Base-by-base conservation (phyloP, 352 stramenopile species). In the Elongisporangium undulatum region DNA sequence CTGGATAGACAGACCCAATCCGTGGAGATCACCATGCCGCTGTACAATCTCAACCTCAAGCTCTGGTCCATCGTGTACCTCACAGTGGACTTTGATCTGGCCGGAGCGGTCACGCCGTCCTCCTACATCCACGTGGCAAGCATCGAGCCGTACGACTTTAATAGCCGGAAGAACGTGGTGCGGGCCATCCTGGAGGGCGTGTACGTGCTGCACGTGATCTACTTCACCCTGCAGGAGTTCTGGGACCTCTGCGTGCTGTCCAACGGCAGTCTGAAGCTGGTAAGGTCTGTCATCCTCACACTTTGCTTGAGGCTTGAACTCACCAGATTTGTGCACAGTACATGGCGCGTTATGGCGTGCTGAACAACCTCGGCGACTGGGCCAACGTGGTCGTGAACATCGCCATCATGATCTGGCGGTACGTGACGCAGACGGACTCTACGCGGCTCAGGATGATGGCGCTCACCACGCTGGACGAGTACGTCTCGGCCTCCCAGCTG, bases 351-450 rank as follows among this genome's bases (percentile, higher is more conserved):
- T 90, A 90, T 52, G 81, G 81, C 3, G 24, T 87, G 34, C 52
- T 81, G 38, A 90, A 90, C 51, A 89, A 88, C 41, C 58, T 89
- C 4, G 75, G 78, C 12, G 81, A 90, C 61, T 89, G 78, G 81
- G 55, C 64, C 5, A 90, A 90, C 51, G 79, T 89, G 38, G 15
- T 79, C 21, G 69, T 84, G 22, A 90, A 90, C 38, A 17, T 69
- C 0, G 58, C 68, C 41, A 88, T 90, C 51, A 79, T 85, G 15
- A 51, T 71, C 1, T 90, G 80, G 80, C 74, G 80, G 16, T 87
- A 82, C 41, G 66, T 73, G 51, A 85, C 72, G 34, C 78, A 87
- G 52, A 71, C 63, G 56, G 72, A 68, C 12, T 20, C 58, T 5
- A 71, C 72, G 2, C 64, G 77, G 1, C 23, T 68, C 26, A 64